phyloP scores from a whole-genome alignment of 1,284 basidiomycete genomes.

The Sanghuangporus sanghuang region DNA sequence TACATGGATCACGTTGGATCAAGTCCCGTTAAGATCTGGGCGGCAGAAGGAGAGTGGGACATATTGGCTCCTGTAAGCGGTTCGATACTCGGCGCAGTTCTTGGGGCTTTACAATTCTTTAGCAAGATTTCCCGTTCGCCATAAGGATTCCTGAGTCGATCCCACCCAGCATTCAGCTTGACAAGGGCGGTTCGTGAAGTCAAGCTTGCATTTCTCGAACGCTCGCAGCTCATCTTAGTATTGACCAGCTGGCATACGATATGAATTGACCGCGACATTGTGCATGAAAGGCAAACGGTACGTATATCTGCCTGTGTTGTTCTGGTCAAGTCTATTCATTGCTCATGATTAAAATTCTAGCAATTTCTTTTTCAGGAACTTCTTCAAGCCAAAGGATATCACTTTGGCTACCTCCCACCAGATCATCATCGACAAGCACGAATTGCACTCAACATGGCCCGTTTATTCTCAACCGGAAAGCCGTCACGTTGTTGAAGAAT shows the following conservation, averaged over 20 bases:
- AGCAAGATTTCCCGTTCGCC: constrained; percentile 76
- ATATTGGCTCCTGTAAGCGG: constrained; percentile 58
- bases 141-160: constrained; percentile 84
- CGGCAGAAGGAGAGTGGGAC: constrained; percentile 66
- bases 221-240: constrained; percentile 10
- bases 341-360: constrained; percentile 30
- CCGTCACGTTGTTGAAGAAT: constrained; percentile 59
- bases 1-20: constrained; percentile 71
- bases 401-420: constrained; percentile 53
- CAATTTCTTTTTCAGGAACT: constrained; percentile 39
- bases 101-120: constrained; percentile 3
- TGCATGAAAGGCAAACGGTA: constrained; percentile 81
- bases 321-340: neutral
- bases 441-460: constrained; percentile 86
- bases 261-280: constrained; percentile 80
- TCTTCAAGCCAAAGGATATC: constrained; percentile 63
- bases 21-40: constrained; percentile 68
- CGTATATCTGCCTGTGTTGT: constrained; percentile 20
- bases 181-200: constrained; percentile 52
- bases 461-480: constrained; percentile 76
- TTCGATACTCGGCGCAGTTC: neutral
- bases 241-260: constrained; percentile 64
- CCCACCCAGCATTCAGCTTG: constrained; percentile 74
- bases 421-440: constrained; percentile 85
- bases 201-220: neutral